Conservation (phyloP, 352 stramenopile species). For the Pythium guiyangense region DNA sequence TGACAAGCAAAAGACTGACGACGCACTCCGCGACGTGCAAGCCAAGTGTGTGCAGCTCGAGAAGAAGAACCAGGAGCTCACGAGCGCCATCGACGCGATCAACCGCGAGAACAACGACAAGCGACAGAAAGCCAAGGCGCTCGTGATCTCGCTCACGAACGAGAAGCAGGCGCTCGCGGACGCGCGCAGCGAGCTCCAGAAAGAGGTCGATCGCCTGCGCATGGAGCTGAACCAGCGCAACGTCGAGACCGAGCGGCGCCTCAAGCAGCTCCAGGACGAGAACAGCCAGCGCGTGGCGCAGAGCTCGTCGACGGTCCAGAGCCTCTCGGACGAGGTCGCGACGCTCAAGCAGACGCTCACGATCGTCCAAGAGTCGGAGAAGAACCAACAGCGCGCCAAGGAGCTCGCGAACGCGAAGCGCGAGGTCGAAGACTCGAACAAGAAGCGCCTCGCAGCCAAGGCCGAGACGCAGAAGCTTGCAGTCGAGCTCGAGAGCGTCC, state of each 20-base stretch:
- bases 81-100: constrained; percentile 28
- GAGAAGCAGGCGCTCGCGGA: constrained; percentile 57
- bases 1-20: constrained; percentile 43
- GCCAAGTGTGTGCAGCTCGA: constrained; percentile 36
- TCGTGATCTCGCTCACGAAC: constrained; percentile 58
- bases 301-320: constrained; percentile 37
- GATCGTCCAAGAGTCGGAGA: constrained; percentile 64
- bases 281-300: constrained; percentile 43
- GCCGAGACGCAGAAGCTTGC: constrained; percentile 77
- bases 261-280: constrained; percentile 61
- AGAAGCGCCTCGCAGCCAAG: constrained; percentile 77
- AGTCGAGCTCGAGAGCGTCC: constrained; percentile 62
- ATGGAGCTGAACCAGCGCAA: constrained; percentile 79
- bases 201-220: constrained; percentile 62
- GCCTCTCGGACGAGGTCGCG: constrained; percentile 52
- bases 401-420: constrained; percentile 61
- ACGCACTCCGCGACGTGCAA: constrained; percentile 27
- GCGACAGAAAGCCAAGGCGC: constrained; percentile 62
- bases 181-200: constrained; percentile 41
- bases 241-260: constrained; percentile 57
- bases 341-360: constrained; percentile 52
- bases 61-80: constrained; percentile 55
- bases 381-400: constrained; percentile 62
- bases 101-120: constrained; percentile 63
- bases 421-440: constrained; percentile 78